Percentiles rank a stretch among this genome's conserved stretches.
phyloP scores from a whole-genome alignment of 2,329 filamentous ascomycete genomes.

The Orbilia blumenaviensis region DNA sequence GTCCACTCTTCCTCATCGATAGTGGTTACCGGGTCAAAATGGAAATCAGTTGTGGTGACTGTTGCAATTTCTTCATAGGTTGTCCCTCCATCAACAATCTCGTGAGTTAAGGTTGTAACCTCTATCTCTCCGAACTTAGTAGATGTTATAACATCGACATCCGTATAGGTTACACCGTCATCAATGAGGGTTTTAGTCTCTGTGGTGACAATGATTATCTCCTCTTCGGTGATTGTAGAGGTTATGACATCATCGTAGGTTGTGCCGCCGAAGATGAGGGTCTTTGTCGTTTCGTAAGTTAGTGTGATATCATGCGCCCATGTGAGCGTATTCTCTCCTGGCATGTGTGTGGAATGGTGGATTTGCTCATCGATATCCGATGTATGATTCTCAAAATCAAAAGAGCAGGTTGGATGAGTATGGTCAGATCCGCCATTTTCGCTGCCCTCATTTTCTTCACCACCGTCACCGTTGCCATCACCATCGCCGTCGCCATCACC shows the following conservation, averaged over 20 bases:
- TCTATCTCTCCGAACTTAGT: neutral
- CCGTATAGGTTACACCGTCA: slow-evolving; percentile 13
- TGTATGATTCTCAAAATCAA: slow-evolving; percentile 26
- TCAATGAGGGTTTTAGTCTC: neutral
- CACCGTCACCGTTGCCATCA: neutral
- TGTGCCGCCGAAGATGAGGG: slow-evolving; percentile 8
- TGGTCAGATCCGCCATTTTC: too few species aligned
- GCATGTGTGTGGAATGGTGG: neutral
- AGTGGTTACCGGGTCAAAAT: slow-evolving; percentile 28
- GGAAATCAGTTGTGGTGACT: slow-evolving; percentile 11
- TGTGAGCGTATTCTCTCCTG: slow-evolving; percentile 1
- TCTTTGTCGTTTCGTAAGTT: slow-evolving; percentile 18
- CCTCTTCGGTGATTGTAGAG: slow-evolving; percentile 9
- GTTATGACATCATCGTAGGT: slow-evolving; percentile 7
- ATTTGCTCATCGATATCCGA: slow-evolving; percentile 25
- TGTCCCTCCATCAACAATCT: neutral
- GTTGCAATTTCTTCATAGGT: slow-evolving; percentile 10
- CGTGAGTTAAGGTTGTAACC: neutral
- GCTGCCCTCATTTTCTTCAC: neutral
- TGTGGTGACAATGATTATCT: neutral
- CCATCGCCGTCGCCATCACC: neutral
- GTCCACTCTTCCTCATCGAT: slow-evolving; percentile 15
- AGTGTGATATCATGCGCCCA: slow-evolving; percentile 27
- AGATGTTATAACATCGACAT: neutral
- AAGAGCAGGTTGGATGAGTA: neutral